phyloP scores from a whole-genome alignment of 306 rosid species.

The Sphenostylis stenocarpa region DNA sequence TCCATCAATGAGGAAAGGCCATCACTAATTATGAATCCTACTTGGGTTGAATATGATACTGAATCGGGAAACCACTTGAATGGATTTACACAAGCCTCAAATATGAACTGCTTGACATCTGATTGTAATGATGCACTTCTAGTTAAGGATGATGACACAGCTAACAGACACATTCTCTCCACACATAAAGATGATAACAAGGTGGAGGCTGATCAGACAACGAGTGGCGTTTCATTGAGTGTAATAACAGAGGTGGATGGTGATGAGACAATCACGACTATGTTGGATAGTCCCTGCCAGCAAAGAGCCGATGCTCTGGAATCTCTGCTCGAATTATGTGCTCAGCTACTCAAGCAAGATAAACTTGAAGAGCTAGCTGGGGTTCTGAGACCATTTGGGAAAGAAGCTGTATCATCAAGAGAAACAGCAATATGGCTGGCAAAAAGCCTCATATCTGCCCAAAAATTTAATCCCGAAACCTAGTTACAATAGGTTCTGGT shows the following conservation, averaged over 20 bases:
- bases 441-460: slow-evolving; percentile 78
- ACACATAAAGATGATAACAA: slow-evolving; percentile 32
- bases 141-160: slow-evolving; percentile 39
- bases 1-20: slow-evolving; percentile 47
- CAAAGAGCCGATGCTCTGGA: slow-evolving; percentile 86
- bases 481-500: slow-evolving; percentile 32
- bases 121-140: slow-evolving; percentile 34
- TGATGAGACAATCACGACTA: slow-evolving; percentile 47
- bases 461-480: slow-evolving; percentile 58
- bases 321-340: slow-evolving; percentile 85
- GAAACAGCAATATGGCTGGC: slow-evolving; percentile 95
- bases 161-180: slow-evolving; percentile 31
- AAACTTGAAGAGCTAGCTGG: slow-evolving; percentile 88
- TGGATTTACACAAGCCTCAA: slow-evolving; percentile 30
- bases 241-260: slow-evolving; percentile 32
- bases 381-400: slow-evolving; percentile 79
- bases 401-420: slow-evolving; percentile 80
- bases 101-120: slow-evolving; percentile 28
- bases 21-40: slow-evolving; percentile 26
- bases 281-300: slow-evolving; percentile 54
- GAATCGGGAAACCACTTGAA: slow-evolving; percentile 35
- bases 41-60: slow-evolving; percentile 26
- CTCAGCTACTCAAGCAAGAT: slow-evolving; percentile 83
- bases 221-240: slow-evolving; percentile 26
- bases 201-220: slow-evolving; percentile 23